A percentile compares a stretch with the other conserved stretches of the same genome.
phyloP scores from a whole-genome alignment of 164 flowering plant species.

The Hamamelis virginiana region DNA sequence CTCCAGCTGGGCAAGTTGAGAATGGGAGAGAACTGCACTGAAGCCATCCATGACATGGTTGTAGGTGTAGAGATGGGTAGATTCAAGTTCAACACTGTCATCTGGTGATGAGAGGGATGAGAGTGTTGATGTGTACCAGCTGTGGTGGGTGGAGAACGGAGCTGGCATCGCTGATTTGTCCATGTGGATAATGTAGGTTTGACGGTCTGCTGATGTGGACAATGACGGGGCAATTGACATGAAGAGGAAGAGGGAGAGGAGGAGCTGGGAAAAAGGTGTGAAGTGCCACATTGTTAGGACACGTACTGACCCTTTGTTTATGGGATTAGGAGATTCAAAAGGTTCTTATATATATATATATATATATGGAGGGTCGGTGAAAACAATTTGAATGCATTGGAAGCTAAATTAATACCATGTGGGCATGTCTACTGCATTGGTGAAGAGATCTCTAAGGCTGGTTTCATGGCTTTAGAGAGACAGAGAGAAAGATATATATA shows the following conservation, averaged over 20 bases:
- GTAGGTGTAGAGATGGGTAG: constrained; percentile 32
- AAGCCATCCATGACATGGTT: constrained; percentile 34
- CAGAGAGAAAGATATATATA: too few species aligned
- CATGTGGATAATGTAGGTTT: constrained; percentile 35
- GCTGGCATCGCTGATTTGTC: constrained; percentile 29
- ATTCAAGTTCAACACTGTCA: constrained; percentile 3
- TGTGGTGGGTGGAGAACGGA: constrained; percentile 18
- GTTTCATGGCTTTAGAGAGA: too few species aligned
- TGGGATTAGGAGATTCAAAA: too few species aligned
- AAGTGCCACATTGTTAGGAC: too few species aligned
- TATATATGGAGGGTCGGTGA: too few species aligned
- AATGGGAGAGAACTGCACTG: constrained; percentile 25
- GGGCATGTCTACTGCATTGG: too few species aligned
- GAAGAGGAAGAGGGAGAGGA: constrained; percentile 10
- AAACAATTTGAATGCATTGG: too few species aligned
- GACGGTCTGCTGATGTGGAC: constrained; percentile 5
- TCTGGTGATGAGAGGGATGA: constrained; percentile 21
- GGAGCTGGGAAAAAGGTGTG: background rate
- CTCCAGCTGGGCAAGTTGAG: constrained; percentile 23
- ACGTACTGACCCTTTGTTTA: too few species aligned
- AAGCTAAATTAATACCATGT: too few species aligned
- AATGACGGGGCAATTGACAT: constrained; percentile 4
- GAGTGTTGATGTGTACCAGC: constrained; percentile 18
- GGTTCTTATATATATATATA: too few species aligned
- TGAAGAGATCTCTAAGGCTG: too few species aligned